Evolutionary conservation across 169 alveolate genomes (phyloP).

Genomic region (Plasmodium gallinaceum): DNA sequence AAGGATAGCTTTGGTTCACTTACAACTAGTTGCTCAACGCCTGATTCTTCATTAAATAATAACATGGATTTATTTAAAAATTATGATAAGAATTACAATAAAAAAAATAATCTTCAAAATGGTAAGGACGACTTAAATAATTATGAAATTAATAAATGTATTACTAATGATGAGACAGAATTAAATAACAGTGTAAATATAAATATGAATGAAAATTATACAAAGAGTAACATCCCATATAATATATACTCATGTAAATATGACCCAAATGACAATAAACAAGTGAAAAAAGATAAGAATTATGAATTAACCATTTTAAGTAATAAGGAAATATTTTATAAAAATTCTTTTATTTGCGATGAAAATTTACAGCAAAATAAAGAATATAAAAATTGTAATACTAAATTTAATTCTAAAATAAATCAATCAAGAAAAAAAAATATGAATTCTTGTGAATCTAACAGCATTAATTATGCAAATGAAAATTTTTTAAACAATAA

Average conservation of each 20-base stretch:
- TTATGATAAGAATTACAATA: not conserved
- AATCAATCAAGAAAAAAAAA: not conserved
- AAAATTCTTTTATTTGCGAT: not conserved
- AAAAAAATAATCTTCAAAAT: not conserved
- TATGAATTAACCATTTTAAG: not conserved
- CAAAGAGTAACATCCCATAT: not conserved
- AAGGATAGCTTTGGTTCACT: not conserved
- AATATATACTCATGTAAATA: too few relatives aligned
- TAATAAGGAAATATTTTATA: constrained; percentile 16
- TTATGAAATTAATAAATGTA: too few relatives aligned
- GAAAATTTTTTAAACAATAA: constrained; percentile 3
- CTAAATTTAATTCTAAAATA: not conserved
- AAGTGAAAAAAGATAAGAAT: not conserved
- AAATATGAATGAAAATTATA: too few relatives aligned
- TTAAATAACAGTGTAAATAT: too few relatives aligned
- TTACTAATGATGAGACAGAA: too few relatives aligned
- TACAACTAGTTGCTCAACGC: constrained; percentile 19
- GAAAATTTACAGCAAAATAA: not conserved
- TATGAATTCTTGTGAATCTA: constrained; percentile 1
- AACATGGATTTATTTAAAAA: constrained; percentile 1
- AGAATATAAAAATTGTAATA: not conserved
- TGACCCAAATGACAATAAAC: not conserved
- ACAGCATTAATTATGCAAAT: not conserved
- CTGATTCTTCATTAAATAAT: constrained; percentile 3
- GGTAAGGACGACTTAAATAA: not conserved